These are phyloP conservation scores for Lycium barbarum DNA, from an alignment of 257 asterid species.

Conservation along the genomic window DNA sequence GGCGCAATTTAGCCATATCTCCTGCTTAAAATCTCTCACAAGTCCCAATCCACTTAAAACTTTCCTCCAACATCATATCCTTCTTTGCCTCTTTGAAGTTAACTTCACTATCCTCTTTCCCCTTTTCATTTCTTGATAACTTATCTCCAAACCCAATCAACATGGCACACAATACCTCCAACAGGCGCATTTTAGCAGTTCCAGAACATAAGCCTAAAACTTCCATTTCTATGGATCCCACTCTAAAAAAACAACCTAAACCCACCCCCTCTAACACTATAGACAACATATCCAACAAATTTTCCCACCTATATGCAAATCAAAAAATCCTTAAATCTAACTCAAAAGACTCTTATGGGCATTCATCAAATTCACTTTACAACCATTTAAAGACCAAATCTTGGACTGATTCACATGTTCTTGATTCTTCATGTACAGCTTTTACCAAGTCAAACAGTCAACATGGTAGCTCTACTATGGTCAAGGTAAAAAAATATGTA, in stretches of 20 bases:
- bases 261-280: constrained; percentile 13
- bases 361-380: constrained; percentile 25
- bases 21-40: constrained; percentile 11
- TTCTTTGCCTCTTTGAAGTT: not conserved
- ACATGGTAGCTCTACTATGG: constrained; percentile 36
- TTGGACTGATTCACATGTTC: constrained; percentile 30
- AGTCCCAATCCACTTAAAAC: constrained; percentile 38
- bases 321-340: not conserved
- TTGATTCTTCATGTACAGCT: constrained; percentile 50
- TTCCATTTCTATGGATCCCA: constrained; percentile 27
- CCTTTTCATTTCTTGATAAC: not conserved
- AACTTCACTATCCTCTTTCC: not conserved
- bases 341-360: not conserved
- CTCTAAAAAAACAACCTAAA: constrained; percentile 27
- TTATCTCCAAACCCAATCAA: constrained; percentile 4
- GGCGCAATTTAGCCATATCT: constrained; percentile 53
- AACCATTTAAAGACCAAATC: constrained; percentile 38
- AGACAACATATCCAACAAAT: constrained; percentile 19
- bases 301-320: constrained; percentile 5
- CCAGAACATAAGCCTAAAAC: constrained; percentile 35
- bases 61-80: constrained; percentile 6
- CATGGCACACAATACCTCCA: constrained; percentile 43
- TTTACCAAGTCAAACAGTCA: constrained; percentile 70
- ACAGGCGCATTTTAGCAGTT: constrained; percentile 30
- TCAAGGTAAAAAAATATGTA: constrained; percentile 2